A percentile compares a stretch with the other conserved stretches of the same genome.
Conservation (phyloP, 371 early-diverging fungal species). For the Mortierella sp. region DNA sequence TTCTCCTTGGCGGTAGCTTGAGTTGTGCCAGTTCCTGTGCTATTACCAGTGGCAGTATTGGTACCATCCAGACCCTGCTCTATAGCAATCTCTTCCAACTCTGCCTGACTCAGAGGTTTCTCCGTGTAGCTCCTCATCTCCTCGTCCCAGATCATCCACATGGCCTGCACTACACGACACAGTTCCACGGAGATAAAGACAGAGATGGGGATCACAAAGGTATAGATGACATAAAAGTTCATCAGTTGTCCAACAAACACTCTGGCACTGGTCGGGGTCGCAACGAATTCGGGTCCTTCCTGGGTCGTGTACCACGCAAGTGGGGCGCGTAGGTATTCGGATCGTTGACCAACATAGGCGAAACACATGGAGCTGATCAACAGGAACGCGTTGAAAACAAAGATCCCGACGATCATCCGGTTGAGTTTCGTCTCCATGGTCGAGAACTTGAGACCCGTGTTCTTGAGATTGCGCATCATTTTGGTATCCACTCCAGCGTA, state of each 20-base stretch:
- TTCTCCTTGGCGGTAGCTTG: neutral
- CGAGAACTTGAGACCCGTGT: slow-evolving; percentile 70
- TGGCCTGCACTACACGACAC: slow-evolving; percentile 64
- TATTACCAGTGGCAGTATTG: neutral
- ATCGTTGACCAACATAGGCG: slow-evolving; percentile 36
- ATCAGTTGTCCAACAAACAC: slow-evolving; percentile 51
- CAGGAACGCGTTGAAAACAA: slow-evolving; percentile 52
- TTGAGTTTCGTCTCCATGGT: slow-evolving; percentile 67
- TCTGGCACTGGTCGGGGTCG: slow-evolving; percentile 23
- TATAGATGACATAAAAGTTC: slow-evolving; percentile 56
- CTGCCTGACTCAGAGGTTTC: slow-evolving; percentile 46
- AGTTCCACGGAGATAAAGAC: slow-evolving; percentile 65
- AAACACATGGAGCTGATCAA: slow-evolving; percentile 49
- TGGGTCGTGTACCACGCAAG: slow-evolving; percentile 51
- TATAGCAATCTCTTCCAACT: slow-evolving; percentile 44
- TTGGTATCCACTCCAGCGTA: slow-evolving; percentile 89
- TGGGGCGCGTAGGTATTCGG: slow-evolving; percentile 29
- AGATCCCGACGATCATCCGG: slow-evolving; percentile 69
- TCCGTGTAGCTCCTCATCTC: slow-evolving; percentile 50
- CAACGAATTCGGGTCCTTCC: slow-evolving; percentile 33
- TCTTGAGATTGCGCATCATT: slow-evolving; percentile 76
- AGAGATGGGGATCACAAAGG: slow-evolving; percentile 75
- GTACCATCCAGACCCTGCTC: slow-evolving; percentile 23
- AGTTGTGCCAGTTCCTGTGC: too few relatives aligned
- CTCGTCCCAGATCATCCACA: slow-evolving; percentile 62